Conservation (phyloP, 2,329 filamentous ascomycete species). For the Pseudonectria foliicola region DNA sequence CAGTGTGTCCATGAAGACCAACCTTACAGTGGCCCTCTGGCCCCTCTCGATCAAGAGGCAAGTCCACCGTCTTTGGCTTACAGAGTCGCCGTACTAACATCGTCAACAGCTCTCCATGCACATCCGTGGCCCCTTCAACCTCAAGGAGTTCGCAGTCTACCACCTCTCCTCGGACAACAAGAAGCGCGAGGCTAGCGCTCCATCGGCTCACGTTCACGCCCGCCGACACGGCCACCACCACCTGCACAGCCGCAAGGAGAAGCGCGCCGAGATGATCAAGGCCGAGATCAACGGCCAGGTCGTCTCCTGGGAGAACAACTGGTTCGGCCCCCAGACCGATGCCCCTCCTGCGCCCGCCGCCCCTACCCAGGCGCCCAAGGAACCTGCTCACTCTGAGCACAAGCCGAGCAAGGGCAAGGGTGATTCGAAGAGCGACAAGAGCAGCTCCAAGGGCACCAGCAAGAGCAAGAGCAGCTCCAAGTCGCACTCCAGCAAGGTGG, state of each 20-base stretch:
- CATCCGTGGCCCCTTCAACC: slow-evolving; percentile 60
- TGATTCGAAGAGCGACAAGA: slow-evolving; percentile 8
- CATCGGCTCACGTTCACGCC: slow-evolving; percentile 23
- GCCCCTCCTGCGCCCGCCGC: slow-evolving; percentile 11
- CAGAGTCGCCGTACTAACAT: background rate
- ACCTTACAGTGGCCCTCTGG: slow-evolving; percentile 52
- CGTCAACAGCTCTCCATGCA: slow-evolving; percentile 57
- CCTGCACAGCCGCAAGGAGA: slow-evolving; percentile 40
- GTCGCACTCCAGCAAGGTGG: slow-evolving; percentile 3
- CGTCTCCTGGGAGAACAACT: slow-evolving; percentile 54
- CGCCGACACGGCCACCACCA: slow-evolving; percentile 40
- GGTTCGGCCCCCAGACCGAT: slow-evolving; percentile 30
- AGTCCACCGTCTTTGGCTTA: slow-evolving; percentile 19
- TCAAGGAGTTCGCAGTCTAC: slow-evolving; percentile 66
- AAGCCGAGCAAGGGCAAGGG: background rate
- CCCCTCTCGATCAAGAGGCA: slow-evolving; percentile 66
- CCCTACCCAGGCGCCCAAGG: slow-evolving; percentile 1
- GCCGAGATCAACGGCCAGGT: slow-evolving; percentile 53
- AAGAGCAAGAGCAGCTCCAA: slow-evolving; percentile 5
- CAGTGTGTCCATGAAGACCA: slow-evolving; percentile 46
- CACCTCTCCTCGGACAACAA: slow-evolving; percentile 35
- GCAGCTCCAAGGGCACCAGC: slow-evolving; percentile 4
- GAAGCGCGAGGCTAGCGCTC: slow-evolving; percentile 17
- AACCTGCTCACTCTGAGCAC: slow-evolving; percentile 10
- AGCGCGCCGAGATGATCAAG: slow-evolving; percentile 42